Conservation (phyloP, 202 grass and related monocot genomes). For the Zoysia matrella region DNA sequence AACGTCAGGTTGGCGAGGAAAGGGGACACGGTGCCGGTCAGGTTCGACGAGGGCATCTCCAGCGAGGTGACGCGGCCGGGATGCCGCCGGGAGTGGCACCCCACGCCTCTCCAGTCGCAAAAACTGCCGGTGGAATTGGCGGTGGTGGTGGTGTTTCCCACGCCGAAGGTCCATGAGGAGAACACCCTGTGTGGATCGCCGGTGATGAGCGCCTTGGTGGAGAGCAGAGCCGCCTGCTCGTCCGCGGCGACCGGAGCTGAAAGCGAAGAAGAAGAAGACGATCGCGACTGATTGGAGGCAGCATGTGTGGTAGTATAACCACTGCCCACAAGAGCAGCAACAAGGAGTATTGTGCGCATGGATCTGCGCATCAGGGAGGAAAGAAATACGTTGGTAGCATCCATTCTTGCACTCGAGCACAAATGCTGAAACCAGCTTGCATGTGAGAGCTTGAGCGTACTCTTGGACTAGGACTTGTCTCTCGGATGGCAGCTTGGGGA, state of each 20-base stretch:
- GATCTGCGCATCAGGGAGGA: not conserved
- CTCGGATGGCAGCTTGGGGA: too few species aligned
- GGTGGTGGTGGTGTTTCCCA: not conserved
- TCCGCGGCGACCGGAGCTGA: not conserved
- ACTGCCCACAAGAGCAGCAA: not conserved
- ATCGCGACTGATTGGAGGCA: not conserved
- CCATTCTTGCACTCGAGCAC: not conserved
- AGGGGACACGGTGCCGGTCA: slow-evolving; percentile 44
- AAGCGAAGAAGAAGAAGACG: not conserved
- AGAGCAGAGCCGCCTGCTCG: slow-evolving; percentile 15
- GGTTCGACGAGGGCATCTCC: slow-evolving; percentile 30
- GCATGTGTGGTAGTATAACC: not conserved
- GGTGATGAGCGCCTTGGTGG: slow-evolving; percentile 12
- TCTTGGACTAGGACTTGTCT: too few species aligned
- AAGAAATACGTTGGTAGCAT: not conserved
- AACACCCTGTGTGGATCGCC: slow-evolving; percentile 40
- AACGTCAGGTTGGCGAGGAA: slow-evolving; percentile 61
- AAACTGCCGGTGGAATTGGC: not conserved
- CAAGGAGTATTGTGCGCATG: not conserved
- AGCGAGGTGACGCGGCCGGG: slow-evolving; percentile 41
- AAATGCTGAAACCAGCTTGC: not conserved
- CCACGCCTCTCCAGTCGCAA: slow-evolving; percentile 59
- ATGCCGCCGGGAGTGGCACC: slow-evolving; percentile 22
- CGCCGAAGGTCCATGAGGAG: slow-evolving; percentile 38
- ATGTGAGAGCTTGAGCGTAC: too few species aligned